Percentiles rank a stretch among this genome's conserved stretches.
Evolutionary conservation across 2,329 filamentous ascomycete genomes (phyloP).

Genomic region (Colletotrichum sp.): DNA sequence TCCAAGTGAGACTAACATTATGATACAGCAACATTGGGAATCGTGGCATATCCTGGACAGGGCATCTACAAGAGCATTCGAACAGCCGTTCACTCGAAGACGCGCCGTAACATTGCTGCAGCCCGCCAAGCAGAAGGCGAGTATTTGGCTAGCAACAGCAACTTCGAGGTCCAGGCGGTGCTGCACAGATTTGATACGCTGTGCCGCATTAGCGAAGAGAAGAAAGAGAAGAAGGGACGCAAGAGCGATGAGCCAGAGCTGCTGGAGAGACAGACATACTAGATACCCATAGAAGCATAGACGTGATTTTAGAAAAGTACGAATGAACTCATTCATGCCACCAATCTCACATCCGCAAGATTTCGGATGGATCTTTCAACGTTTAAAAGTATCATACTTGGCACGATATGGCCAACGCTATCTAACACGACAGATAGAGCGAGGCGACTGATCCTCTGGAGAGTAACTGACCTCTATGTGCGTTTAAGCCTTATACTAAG

Average conservation of each 20-base stretch:
- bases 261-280: neutral
- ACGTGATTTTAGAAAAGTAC: neutral
- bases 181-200: conserved; percentile 2
- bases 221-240: neutral
- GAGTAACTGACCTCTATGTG: neutral
- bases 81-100: conserved; percentile 16
- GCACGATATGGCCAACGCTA: neutral
- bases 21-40: conserved; percentile 20
- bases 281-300: neutral
- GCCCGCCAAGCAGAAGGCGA: conserved; percentile 12
- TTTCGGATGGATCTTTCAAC: neutral
- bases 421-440: fast-evolving
- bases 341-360: neutral
- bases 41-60: conserved; percentile 25
- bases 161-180: neutral
- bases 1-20: neutral
- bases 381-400: neutral
- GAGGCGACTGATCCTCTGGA: neutral
- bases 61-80: conserved; percentile 23
- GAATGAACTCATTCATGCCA: neutral
- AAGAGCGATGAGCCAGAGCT: neutral
- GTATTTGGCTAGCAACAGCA: neutral
- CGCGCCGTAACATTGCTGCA: neutral
- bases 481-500: neutral
- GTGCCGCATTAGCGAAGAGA: neutral